Evolutionary conservation across 345 rosid genomes (phyloP).

Genomic region (Microcos paniculata): DNA sequence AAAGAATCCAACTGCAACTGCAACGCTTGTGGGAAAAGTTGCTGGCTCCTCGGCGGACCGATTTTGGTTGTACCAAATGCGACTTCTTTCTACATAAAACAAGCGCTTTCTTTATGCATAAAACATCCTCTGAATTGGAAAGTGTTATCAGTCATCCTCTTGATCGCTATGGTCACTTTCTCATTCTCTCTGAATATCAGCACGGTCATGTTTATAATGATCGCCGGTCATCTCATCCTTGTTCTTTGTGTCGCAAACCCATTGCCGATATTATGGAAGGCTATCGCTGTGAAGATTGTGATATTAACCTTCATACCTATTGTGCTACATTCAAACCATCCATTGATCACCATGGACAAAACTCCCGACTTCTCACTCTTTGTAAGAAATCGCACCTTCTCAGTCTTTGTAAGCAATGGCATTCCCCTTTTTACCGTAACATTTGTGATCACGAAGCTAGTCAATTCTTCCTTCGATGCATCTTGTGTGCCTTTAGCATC

Average conservation of each 20-base stretch:
- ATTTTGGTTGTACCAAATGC: not conserved
- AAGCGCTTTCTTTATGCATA: not conserved
- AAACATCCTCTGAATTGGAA: not conserved
- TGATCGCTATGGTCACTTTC: constrained; percentile 1
- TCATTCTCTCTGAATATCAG: not conserved
- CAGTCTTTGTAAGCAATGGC: not conserved
- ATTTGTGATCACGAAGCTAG: not conserved
- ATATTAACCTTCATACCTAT: not conserved
- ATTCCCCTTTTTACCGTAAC: not conserved
- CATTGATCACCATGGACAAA: too few species aligned
- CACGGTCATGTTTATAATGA: too few species aligned
- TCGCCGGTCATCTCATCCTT: not conserved
- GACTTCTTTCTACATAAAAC: constrained; percentile 7
- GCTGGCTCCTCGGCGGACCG: not conserved
- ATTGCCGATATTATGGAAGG: not conserved
- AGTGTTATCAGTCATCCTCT: not conserved
- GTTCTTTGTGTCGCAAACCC: not conserved
- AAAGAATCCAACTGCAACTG: not conserved
- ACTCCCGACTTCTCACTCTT: too few species aligned
- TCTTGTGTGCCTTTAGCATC: not conserved
- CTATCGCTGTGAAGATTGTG: not conserved
- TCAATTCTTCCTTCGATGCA: not conserved
- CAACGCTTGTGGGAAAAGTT: not conserved
- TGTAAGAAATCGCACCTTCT: not conserved
- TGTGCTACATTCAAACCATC: not conserved